A percentile compares a stretch with the other conserved stretches of the same genome.
These are phyloP conservation scores for Eimeria falciformis DNA, from an alignment of 169 alveolate genomes.

Conservation along the genomic window DNA sequence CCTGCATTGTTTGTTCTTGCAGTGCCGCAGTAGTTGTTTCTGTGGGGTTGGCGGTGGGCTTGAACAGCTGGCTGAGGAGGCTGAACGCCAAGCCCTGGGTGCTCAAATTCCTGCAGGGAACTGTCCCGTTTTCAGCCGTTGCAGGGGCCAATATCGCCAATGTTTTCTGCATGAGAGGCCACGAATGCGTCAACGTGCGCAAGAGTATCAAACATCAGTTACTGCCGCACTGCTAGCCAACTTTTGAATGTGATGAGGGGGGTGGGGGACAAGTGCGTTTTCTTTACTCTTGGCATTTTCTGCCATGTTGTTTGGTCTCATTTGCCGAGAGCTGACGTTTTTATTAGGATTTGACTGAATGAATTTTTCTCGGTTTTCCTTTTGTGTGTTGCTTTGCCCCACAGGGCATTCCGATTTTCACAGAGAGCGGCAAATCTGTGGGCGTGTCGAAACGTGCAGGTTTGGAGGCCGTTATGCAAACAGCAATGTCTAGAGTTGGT, in stretches of 20 bases:
- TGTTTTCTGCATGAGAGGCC: slow-evolving; percentile 49
- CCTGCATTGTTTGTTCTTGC: background rate
- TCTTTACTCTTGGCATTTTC: background rate
- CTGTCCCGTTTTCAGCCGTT: slow-evolving; percentile 67
- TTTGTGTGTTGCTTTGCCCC: background rate
- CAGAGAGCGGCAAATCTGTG: background rate
- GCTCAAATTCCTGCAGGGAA: slow-evolving; percentile 61
- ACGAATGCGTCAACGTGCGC: slow-evolving; percentile 48
- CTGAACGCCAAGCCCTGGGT: background rate
- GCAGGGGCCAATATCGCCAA: slow-evolving; percentile 71
- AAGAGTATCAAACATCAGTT: background rate
- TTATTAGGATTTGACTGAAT: background rate
- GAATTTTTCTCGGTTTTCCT: background rate
- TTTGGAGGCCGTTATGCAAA: slow-evolving; percentile 53
- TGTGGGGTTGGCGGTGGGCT: slow-evolving; percentile 76
- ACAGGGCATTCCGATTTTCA: slow-evolving; percentile 74
- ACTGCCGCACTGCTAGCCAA: background rate
- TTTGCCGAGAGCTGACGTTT: background rate
- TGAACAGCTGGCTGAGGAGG: slow-evolving; percentile 45
- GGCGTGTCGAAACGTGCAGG: slow-evolving; percentile 70
- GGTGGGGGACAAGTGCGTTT: background rate
- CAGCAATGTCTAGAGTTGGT: slow-evolving; percentile 74
- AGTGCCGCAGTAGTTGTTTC: slow-evolving; percentile 73
- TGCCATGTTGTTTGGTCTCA: background rate
- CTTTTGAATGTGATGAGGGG: background rate